Conservation (phyloP, 768 basidiomycete species). For the Rubroboletus pulcherrimus region DNA sequence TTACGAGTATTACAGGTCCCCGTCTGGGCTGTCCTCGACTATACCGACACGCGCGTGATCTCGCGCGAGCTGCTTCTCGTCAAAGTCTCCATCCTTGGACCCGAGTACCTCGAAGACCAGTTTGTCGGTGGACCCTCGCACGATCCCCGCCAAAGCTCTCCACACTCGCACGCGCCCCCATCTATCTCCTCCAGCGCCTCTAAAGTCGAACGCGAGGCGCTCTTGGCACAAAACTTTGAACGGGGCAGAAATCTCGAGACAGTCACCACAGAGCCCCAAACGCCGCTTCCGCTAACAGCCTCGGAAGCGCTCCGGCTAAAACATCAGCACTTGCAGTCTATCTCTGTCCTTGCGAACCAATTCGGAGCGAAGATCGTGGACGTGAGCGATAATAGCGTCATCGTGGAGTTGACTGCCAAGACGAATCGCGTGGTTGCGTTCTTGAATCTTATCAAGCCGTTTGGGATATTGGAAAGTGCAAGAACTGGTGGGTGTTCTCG, state of each 20-base stretch:
- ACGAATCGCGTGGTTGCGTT: slow-evolving; percentile 90
- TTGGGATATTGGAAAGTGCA: slow-evolving; percentile 93
- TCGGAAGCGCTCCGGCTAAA: slow-evolving; percentile 85
- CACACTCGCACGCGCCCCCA: slow-evolving; percentile 1
- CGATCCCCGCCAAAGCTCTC: slow-evolving; percentile 52
- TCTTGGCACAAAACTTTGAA: slow-evolving; percentile 77
- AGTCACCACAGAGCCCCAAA: slow-evolving; percentile 6
- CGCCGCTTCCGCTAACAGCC: slow-evolving; percentile 56
- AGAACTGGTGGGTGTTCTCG: slow-evolving; percentile 66
- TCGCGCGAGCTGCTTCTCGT: slow-evolving; percentile 91
- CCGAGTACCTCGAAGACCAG: slow-evolving; percentile 94
- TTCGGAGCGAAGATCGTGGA: slow-evolving; percentile 94
- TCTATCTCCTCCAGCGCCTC: slow-evolving; percentile 28
- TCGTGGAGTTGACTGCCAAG: slow-evolving; percentile 94
- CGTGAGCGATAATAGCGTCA: slow-evolving; percentile 90
- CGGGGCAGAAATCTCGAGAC: slow-evolving; percentile 43
- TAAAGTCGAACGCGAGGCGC: slow-evolving; percentile 68
- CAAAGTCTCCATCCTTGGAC: slow-evolving; percentile 96
- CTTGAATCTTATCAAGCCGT: slow-evolving; percentile 85
- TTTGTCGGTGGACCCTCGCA: slow-evolving; percentile 81
- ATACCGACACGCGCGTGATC: slow-evolving; percentile 89
- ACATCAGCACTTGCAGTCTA: slow-evolving; percentile 86
- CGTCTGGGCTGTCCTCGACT: slow-evolving; percentile 99
- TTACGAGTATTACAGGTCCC: slow-evolving; percentile 62
- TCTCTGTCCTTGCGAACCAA: slow-evolving; percentile 77